These are phyloP conservation scores for Hydrangea macrophylla DNA, from an alignment of 148 eudicot species.

Conservation along the genomic window DNA sequence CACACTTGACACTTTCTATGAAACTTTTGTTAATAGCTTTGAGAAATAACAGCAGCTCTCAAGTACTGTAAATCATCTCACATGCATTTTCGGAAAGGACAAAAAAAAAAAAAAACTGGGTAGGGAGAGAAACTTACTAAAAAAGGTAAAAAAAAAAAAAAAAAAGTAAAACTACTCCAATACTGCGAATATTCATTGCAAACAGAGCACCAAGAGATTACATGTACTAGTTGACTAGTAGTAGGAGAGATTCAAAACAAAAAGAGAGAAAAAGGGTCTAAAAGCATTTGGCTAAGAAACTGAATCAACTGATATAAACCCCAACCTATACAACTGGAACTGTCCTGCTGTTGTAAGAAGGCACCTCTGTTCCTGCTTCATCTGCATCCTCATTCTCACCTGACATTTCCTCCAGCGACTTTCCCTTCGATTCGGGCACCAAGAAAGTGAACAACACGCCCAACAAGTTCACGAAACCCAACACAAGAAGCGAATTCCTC, in stretches of 20 bases:
- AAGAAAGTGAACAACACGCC: constrained; percentile 27
- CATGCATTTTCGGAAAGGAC: too few species aligned
- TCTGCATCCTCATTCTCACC: constrained; percentile 29
- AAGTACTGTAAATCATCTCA: too few species aligned
- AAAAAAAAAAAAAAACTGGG: too few species aligned
- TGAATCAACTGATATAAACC: neutral
- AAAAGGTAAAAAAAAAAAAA: neutral
- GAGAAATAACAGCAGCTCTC: too few species aligned
- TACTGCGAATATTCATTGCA: neutral
- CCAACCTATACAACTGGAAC: neutral
- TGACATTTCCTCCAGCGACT: constrained; percentile 31
- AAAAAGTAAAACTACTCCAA: neutral
- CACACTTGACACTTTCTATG: too few species aligned
- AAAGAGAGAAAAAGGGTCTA: neutral
- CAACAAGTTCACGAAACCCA: constrained; percentile 26
- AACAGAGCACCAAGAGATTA: too few species aligned
- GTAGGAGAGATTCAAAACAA: neutral
- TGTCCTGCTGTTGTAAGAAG: constrained; percentile 3
- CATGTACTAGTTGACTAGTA: too few species aligned
- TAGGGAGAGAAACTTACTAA: too few species aligned
- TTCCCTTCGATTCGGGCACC: constrained; percentile 36
- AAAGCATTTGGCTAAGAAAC: neutral
- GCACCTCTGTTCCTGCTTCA: neutral
- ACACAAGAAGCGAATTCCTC: constrained; percentile 22
- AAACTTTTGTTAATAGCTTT: too few species aligned